Percentiles rank a stretch among this genome's conserved stretches.
Evolutionary conservation across 306 rosid species (phyloP).

Genomic region (Sesbania bispinosa): DNA sequence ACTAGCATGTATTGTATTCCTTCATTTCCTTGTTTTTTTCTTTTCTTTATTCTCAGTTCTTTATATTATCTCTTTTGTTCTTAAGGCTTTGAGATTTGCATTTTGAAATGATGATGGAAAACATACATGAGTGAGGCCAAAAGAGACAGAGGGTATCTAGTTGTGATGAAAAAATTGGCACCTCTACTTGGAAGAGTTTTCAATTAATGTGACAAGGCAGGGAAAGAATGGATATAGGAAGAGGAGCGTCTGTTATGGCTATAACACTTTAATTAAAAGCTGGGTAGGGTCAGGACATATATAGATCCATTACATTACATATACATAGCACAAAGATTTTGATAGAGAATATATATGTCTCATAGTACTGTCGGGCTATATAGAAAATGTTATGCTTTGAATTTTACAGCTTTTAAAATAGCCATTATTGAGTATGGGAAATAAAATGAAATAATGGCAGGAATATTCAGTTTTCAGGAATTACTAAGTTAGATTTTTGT

Average conservation of each 20-base stretch:
- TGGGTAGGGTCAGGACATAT: slow-evolving; percentile 30
- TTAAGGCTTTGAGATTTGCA: not conserved
- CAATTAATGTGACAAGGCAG: slow-evolving; percentile 26
- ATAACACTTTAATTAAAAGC: slow-evolving; percentile 6
- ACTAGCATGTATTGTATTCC: not conserved
- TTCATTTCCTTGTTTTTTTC: not conserved
- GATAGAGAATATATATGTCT: slow-evolving; percentile 22
- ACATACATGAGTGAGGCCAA: not conserved
- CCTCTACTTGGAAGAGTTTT: not conserved
- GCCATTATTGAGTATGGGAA: slow-evolving; percentile 32
- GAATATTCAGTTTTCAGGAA: not conserved
- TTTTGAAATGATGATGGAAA: slow-evolving; percentile 27
- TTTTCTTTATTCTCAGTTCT: not conserved
- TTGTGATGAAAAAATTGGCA: slow-evolving; percentile 7
- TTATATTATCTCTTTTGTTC: slow-evolving; percentile 3
- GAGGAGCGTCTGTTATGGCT: slow-evolving; percentile 36
- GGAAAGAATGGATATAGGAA: not conserved
- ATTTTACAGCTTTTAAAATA: slow-evolving; percentile 23
- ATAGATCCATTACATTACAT: too few relatives aligned
- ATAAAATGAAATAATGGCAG: slow-evolving; percentile 21
- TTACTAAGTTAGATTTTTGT: not conserved
- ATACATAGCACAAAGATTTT: slow-evolving; percentile 24
- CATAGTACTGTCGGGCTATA: slow-evolving; percentile 29
- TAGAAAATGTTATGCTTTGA: slow-evolving; percentile 26
- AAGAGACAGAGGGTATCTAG: slow-evolving; percentile 2